Percentiles rank a stretch among this genome's conserved stretches.
phyloP scores from a whole-genome alignment of 768 basidiomycete genomes.

The Boletus pseudo-olivaceus region DNA sequence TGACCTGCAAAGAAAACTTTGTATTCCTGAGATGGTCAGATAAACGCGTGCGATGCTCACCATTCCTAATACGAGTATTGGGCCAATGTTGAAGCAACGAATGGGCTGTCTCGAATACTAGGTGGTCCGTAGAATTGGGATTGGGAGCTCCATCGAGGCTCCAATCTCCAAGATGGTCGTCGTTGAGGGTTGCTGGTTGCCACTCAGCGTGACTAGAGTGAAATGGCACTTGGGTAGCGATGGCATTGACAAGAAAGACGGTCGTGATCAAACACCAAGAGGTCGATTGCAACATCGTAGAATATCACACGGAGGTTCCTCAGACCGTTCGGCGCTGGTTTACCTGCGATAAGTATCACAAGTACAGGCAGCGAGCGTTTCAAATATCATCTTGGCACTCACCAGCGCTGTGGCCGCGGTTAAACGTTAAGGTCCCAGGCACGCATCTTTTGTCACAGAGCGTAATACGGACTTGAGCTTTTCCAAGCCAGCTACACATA shows the following conservation, averaged over 20 bases:
- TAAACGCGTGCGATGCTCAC: constrained; percentile 2
- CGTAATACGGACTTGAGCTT: too few species aligned
- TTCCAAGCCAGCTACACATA: too few species aligned
- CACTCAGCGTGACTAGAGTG: neutral
- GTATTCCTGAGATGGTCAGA: neutral
- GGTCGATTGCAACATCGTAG: neutral
- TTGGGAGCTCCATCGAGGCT: neutral
- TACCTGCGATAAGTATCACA: neutral
- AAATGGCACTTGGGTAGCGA: neutral
- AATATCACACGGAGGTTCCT: neutral
- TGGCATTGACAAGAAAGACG: neutral
- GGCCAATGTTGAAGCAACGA: constrained; percentile 40
- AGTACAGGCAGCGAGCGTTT: neutral
- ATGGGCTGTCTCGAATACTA: constrained; percentile 17
- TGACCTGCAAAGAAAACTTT: constrained; percentile 2
- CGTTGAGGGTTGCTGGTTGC: neutral
- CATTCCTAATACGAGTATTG: constrained; percentile 43
- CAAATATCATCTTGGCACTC: neutral
- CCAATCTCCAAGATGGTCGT: neutral
- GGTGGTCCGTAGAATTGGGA: constrained; percentile 26
- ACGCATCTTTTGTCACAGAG: too few species aligned
- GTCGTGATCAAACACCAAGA: neutral
- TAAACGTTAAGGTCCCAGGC: too few species aligned
- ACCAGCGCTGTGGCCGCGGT: too few species aligned
- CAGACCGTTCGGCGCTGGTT: neutral